Evolutionary conservation across 257 asterid genomes (phyloP).

Genomic region (Cynanchum wilfordii): DNA sequence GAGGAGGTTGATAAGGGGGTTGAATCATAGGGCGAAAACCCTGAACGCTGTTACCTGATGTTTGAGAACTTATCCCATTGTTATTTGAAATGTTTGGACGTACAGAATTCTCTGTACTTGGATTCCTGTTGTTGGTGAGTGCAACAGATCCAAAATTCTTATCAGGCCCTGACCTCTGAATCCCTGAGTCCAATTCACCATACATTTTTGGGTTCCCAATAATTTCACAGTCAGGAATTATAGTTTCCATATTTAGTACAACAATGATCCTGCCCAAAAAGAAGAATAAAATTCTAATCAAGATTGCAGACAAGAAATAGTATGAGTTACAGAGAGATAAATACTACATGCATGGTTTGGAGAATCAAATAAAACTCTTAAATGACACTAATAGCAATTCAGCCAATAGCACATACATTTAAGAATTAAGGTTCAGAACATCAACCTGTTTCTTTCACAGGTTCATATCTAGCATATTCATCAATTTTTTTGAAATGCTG

Average conservation of each 20-base stretch:
- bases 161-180: slow-evolving; percentile 41
- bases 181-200: slow-evolving; percentile 36
- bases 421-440: neutral
- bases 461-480: neutral
- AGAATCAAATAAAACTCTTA: neutral
- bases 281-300: slow-evolving; percentile 17
- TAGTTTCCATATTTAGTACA: slow-evolving; percentile 80
- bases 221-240: slow-evolving; percentile 61
- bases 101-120: slow-evolving; percentile 35
- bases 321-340: neutral
- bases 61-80: slow-evolving; percentile 28
- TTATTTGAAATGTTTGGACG: slow-evolving; percentile 30
- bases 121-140: slow-evolving; percentile 25
- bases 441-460: neutral
- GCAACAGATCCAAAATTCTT: slow-evolving; percentile 30
- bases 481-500: neutral
- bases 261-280: slow-evolving; percentile 73
- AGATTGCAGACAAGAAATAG: neutral
- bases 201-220: slow-evolving; percentile 65
- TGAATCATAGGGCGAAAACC: slow-evolving; percentile 67
- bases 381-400: neutral
- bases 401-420: neutral
- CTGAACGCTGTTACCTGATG: slow-evolving; percentile 38
- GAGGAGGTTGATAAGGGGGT: slow-evolving; percentile 92
- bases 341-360: neutral